Conservation (phyloP, 2,329 filamentous ascomycete genomes). For the Triangularia verruculosa region DNA sequence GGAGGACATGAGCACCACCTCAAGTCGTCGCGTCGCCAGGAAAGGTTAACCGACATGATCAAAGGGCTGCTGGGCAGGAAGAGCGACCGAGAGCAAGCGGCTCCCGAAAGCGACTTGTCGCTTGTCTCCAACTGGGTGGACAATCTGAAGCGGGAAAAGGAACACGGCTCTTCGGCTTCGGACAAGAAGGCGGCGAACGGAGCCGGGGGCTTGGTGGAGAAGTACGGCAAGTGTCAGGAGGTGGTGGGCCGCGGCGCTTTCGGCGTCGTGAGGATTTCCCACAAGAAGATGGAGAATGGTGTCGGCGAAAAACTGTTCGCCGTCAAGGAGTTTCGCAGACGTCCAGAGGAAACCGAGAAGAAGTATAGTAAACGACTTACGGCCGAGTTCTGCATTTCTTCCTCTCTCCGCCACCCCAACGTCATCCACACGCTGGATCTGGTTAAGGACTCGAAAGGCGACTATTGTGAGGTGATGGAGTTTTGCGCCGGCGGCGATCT, state of each 20-base stretch:
- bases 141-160: constrained; percentile 83
- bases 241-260: constrained; percentile 95
- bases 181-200: constrained; percentile 73
- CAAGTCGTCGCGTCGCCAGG: constrained; percentile 85
- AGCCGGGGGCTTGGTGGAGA: constrained; percentile 80
- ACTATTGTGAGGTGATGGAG: constrained; percentile 99
- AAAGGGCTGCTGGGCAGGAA: constrained; percentile 82
- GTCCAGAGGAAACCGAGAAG: constrained; percentile 91
- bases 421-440: constrained; percentile 97
- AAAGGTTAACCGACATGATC: constrained; percentile 92
- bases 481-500: constrained; percentile 96
- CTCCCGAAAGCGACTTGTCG: constrained; percentile 76
- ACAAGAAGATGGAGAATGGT: constrained; percentile 85
- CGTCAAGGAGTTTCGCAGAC: constrained; percentile 94
- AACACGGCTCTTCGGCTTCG: constrained; percentile 60
- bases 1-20: constrained; percentile 84
- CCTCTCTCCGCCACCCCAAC: constrained; percentile 92
- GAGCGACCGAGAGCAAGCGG: constrained; percentile 67
- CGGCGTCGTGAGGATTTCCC: constrained; percentile 94
- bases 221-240: constrained; percentile 98
- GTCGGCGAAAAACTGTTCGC: constrained; percentile 87
- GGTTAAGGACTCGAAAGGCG: constrained; percentile 91
- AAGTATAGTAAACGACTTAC: constrained; percentile 98
- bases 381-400: constrained; percentile 97
- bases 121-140: constrained; percentile 96